Base-by-base conservation (phyloP, 345 rosid genomes). In the Gossypium sturtianum region DNA sequence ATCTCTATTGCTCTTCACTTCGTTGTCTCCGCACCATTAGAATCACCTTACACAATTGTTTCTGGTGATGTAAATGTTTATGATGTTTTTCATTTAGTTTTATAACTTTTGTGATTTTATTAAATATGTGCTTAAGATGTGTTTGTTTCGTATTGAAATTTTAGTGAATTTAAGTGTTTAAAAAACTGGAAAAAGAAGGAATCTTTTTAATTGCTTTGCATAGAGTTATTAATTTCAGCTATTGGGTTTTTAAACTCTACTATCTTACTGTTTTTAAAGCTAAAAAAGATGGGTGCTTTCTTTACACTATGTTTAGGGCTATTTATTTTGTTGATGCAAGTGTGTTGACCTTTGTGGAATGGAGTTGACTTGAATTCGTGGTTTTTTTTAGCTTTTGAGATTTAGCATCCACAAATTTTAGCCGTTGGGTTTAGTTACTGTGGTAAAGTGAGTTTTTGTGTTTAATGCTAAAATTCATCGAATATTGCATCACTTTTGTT, bases 91-190 rank as follows among this genome's bases (percentile, higher is more conserved):
- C 62, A 4, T 51, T 8, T 43, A n/a, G 2, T 11, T 43, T 20
- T 47, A n/a, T 22, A 25, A 72, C 13, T 47, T 13, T 47, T 7
- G 6, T 22, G 13, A 3, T 61, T 73, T 73, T 22, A 27, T 72
- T 71, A 66, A 77, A 69, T 74, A 70, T 80, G 51, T 15, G 45
- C 78, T 8, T 27, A 11, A 20, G 52, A 27, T 12, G 1, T 7
- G 12, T 9, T 17, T 0, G 52, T 22, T 11, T 3, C 4, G 17
- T 70, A 56, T 1, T 29, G 1, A 52, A 59, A 2, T 27, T 25
- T 3, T 44, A 2, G 8, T 25, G 19, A 25, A 27, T 9, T 29
- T 13, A 11, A 34, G 9, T 43, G 9, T 41, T 19, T 43, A 3
- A n/a, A 27, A 64, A 41, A 15, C 17, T n/a, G 5, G 4, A 41